phyloP scores from a whole-genome alignment of 371 early-diverging fungal genomes.

The Dinochytrium kinnereticum region DNA sequence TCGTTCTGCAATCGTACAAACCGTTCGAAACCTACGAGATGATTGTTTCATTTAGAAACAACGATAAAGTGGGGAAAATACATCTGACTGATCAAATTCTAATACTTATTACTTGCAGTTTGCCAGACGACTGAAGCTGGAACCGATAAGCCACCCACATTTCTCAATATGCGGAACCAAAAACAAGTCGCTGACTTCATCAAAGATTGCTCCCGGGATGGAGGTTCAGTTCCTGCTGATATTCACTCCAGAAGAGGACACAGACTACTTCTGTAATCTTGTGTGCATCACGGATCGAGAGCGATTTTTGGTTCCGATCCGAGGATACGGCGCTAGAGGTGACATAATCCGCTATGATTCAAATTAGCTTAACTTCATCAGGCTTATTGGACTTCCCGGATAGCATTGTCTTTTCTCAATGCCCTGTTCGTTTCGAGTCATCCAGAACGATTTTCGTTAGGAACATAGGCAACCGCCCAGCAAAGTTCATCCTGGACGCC shows the following conservation, averaged over 20 bases:
- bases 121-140: slow-evolving; percentile 50
- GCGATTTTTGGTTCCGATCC: slow-evolving; percentile 59
- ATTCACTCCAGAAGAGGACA: slow-evolving; percentile 56
- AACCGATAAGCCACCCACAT: slow-evolving; percentile 51
- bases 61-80: slow-evolving; percentile 51
- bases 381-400: slow-evolving; percentile 62
- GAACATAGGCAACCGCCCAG: slow-evolving; percentile 55
- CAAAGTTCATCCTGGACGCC: slow-evolving; percentile 46
- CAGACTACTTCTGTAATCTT: slow-evolving; percentile 52
- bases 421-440: slow-evolving; percentile 48
- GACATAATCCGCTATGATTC: not conserved
- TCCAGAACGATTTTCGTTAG: slow-evolving; percentile 50
- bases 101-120: slow-evolving; percentile 38
- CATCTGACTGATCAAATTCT: not conserved
- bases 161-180: slow-evolving; percentile 50
- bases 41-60: slow-evolving; percentile 56
- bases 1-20: slow-evolving; percentile 49
- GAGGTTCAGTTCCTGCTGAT: slow-evolving; percentile 52
- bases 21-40: slow-evolving; percentile 59
- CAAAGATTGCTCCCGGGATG: slow-evolving; percentile 64
- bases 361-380: slow-evolving; percentile 13
- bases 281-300: slow-evolving; percentile 63
- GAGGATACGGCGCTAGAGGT: slow-evolving; percentile 58
- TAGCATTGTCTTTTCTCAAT: slow-evolving; percentile 46
- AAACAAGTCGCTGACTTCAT: slow-evolving; percentile 44